phyloP scores from a whole-genome alignment of 768 basidiomycete genomes.

The Suillus placidus region DNA sequence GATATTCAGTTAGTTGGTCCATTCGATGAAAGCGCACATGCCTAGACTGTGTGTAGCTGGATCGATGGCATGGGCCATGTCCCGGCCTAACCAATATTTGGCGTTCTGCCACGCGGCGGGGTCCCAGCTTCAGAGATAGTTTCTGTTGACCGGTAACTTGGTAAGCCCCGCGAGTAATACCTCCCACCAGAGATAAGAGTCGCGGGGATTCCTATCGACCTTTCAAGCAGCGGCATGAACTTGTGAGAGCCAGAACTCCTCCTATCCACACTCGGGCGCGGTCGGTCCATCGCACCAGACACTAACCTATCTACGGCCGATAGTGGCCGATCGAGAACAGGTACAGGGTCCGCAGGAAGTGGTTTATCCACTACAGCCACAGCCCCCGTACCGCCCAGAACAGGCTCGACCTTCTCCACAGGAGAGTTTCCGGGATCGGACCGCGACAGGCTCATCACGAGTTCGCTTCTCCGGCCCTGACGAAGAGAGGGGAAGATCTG shows the following conservation, averaged over 20 bases:
- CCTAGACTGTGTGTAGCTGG: not conserved
- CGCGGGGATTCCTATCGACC: conserved; percentile 4
- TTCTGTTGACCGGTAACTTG: conserved; percentile 13
- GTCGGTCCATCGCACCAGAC: conserved; percentile 11
- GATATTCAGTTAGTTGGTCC: not conserved
- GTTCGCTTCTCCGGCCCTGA: conserved; percentile 25
- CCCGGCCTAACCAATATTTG: conserved; percentile 7
- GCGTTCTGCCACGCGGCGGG: conserved; percentile 11
- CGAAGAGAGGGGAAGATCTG: conserved; percentile 23
- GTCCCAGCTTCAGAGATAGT: conserved; percentile 8
- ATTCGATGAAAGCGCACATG: not conserved
- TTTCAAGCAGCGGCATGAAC: conserved; percentile 17
- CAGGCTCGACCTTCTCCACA: conserved; percentile 1
- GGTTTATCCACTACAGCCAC: not conserved
- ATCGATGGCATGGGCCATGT: not conserved
- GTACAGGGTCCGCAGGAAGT: not conserved
- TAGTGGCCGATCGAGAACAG: conserved; percentile 20
- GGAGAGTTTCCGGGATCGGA: conserved; percentile 12
- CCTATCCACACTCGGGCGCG: conserved; percentile 28
- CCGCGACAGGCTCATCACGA: conserved; percentile 27
- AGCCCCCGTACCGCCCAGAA: not conserved
- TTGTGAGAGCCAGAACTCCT: conserved; percentile 31
- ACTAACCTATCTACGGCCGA: conserved; percentile 28
- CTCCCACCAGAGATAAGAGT: conserved; percentile 13
- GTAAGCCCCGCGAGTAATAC: conserved; percentile 13